Evolutionary conservation across 306 rosid genomes (phyloP), one percentile per base, ranked within the genome.

Genomic region (Cucumis melo): DNA sequence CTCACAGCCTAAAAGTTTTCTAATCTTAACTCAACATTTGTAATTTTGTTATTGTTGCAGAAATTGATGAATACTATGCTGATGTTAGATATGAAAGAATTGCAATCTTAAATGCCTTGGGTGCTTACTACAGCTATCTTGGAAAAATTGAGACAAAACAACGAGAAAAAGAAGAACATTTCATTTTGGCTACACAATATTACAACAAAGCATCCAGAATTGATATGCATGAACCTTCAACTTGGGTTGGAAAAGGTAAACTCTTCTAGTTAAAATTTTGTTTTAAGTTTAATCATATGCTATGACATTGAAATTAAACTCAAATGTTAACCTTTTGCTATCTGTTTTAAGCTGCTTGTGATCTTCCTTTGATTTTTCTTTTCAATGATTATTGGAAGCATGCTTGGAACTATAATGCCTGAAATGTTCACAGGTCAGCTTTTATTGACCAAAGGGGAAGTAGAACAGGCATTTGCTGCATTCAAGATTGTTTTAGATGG

Each of bases 221-320:
- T 2, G 97, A 91, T 84, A 92, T 90, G 92, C 99, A 95, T 15
- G 99, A 95, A 82, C 90, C 98, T 64, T 92, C 99, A 77, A 95
- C 99, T 1, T 95, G 99, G 99, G 90, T 95, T 82, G 99, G 98
- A 73, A 95, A 95, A 92, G 99, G 99, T 95, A 71, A 78, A 48
- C 12, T 63, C 64, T 76, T 64, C 7, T 15, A 63, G 39, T 19
- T 61, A 27, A 32, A 34, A 8, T n/a, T 64, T 19, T 64, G 27
- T 17, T 36, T 64, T 19, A 19, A 36, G 53, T 41, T 29, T 51
- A 42, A 23, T 44, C 70, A 24, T 14, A 38, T 65, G 10, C 11
- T 38, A 38, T 38, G 50, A 2, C 51, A 17, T 72, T 72, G 17
- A 32, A 72, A 72, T 46, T 72, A 8, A 72, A 24, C 38, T 8